Conservation (phyloP, 106 monocot species). For the Dendrobium officinale region DNA sequence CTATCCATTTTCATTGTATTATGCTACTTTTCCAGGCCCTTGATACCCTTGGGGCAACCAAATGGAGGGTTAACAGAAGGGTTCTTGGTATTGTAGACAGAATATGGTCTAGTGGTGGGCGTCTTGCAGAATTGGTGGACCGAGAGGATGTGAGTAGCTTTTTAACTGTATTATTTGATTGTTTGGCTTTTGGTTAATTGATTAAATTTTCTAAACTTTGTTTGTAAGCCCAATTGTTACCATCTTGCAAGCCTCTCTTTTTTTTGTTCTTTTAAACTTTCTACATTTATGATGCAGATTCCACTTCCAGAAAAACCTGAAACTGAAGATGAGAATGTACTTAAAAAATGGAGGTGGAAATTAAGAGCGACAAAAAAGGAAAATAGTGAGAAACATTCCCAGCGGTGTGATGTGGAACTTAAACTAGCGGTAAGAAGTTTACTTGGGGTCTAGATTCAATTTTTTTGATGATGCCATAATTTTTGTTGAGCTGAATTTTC, state of each 20-base stretch:
- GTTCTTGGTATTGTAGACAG: slow-evolving; percentile 89
- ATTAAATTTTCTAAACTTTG: not conserved
- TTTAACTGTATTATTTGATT: not conserved
- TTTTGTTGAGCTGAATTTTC: not conserved
- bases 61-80: slow-evolving; percentile 91
- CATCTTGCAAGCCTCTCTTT: not conserved
- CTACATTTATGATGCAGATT: slow-evolving; percentile 37
- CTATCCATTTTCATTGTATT: not conserved
- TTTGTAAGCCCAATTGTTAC: not conserved
- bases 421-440: slow-evolving; percentile 80
- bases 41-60: slow-evolving; percentile 79
- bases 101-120: slow-evolving; percentile 96
- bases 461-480: slow-evolving; percentile 7
- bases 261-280: not conserved
- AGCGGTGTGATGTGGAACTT: slow-evolving; percentile 92
- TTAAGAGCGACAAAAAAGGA: slow-evolving; percentile 58
- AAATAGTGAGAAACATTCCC: slow-evolving; percentile 90
- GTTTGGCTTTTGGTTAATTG: not conserved
- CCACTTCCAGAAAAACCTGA: slow-evolving; percentile 85
- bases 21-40: slow-evolving; percentile 47
- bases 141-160: slow-evolving; percentile 72
- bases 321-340: slow-evolving; percentile 55
- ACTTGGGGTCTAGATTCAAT: not conserved
- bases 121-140: slow-evolving; percentile 86
- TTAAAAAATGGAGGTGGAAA: slow-evolving; percentile 87